Base-by-base conservation (phyloP, 352 stramenopile species). In the Phytophthora citricola region DNA sequence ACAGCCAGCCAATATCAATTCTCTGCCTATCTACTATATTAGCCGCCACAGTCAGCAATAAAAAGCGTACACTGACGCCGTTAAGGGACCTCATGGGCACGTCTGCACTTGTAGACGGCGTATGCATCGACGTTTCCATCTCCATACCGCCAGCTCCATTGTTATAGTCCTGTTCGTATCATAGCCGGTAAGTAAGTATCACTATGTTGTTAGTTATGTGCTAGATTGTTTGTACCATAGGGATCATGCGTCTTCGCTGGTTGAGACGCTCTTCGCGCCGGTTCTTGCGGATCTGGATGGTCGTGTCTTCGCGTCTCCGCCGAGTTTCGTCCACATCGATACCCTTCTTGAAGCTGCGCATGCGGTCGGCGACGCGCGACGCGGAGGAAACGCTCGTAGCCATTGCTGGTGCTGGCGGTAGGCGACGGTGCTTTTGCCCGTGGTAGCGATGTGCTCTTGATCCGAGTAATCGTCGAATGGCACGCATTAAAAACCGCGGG, bases 341-440 rank as follows among this genome's bases (percentile, higher is more conserved):
- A 52, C 85, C 87, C 68, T 96, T 97, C 74, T 97, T 97, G 66
- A 92, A 96, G 62, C 69, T 87, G 57, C 84, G 90, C 76, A 95
- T 87, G 43, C 87, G 89, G 27, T 94, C 84, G 49, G 76, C 63
- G 29, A 78, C 27, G 51, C 70, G 63, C 63, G 68, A 34, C 55
- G 63, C 24, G 6, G 63, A 63, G 44, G 72, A 73, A 50, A 61
- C 34, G 53, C 55, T 74, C 29, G 73, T 80, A 29, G 66, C 58
- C 61, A 78, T 72, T 26, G 12, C 20, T 61, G 56, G 34, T 15
- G n/a, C 1, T 7, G 11, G 52, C 36, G 17, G 32, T 55, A 44
- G 36, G 34, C 26, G 9, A 7, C 29, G 46, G n/a, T 26, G 45
- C 45, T 29, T 51, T 14, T 20, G 31, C 31, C 31, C 31, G 38